Evolutionary conservation across 805 yeast genomes (phyloP).

Genomic region (Kregervanrija fluxuum): DNA sequence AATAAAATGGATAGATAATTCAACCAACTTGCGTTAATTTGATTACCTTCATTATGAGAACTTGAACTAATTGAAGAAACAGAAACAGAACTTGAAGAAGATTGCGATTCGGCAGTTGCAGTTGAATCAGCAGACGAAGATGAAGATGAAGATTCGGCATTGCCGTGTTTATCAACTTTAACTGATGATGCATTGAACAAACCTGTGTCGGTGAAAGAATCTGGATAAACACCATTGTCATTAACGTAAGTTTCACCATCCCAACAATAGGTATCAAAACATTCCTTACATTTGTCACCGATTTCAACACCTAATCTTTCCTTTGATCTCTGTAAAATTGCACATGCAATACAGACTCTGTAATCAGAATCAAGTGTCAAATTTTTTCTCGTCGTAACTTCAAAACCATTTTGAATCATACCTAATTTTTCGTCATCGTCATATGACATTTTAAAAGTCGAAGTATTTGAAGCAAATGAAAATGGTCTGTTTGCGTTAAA

Average conservation of each 20-base stretch:
- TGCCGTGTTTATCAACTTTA: neutral
- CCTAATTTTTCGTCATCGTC: slow-evolving; percentile 46
- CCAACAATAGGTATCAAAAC: slow-evolving; percentile 70
- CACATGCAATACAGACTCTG: slow-evolving; percentile 75
- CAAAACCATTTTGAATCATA: slow-evolving; percentile 70
- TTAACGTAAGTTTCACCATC: slow-evolving; percentile 23
- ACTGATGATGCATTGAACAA: slow-evolving; percentile 10
- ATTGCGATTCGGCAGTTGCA: neutral
- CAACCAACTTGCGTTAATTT: too few species aligned
- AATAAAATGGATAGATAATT: too few species aligned
- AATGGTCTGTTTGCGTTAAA: slow-evolving; percentile 70
- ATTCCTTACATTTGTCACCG: slow-evolving; percentile 60
- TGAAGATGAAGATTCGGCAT: neutral
- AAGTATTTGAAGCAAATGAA: slow-evolving; percentile 59
- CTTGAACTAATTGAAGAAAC: too few species aligned
- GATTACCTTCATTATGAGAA: too few species aligned
- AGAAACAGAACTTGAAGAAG: too few species aligned
- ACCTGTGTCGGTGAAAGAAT: slow-evolving; percentile 36
- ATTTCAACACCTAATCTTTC: slow-evolving; percentile 58
- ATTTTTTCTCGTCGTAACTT: slow-evolving; percentile 57
- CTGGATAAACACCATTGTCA: slow-evolving; percentile 10
- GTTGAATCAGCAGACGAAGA: neutral
- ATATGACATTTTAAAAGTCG: slow-evolving; percentile 63
- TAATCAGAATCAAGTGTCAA: slow-evolving; percentile 62
- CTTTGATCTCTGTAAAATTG: slow-evolving; percentile 69